Base-by-base conservation (phyloP, 163 green algal genomes). In the Scenedesmus sp. region DNA sequence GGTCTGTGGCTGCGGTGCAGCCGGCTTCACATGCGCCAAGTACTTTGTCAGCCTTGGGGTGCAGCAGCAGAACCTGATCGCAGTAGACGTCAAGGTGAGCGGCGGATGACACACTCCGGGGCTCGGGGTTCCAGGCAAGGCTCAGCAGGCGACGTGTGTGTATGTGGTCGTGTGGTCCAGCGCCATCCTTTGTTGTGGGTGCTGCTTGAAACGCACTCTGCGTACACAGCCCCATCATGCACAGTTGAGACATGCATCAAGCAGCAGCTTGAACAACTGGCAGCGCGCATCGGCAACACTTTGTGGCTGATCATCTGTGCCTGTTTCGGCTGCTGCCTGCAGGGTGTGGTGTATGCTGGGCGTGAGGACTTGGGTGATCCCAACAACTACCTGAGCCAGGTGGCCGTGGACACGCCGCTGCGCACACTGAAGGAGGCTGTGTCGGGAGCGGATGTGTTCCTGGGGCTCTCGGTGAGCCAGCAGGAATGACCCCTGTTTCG, bases 371-470 rank as follows among this genome's bases (percentile, higher is more conserved):
- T 94, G 40, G 90, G 40, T 20, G 65, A 76, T 33, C 59, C 79
- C 12, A 88, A 92, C 51, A 91, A 94, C 53, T 94, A 93, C 51
- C 84, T 94, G 26, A 43, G 10, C 18, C 80, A 94, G 33, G 65
- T 93, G 43, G 92, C 92, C 0, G 65, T 90, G 2, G n/a, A 79
- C 43, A 94, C 87, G 0, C 22, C 80, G n/a, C 89, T 92, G 83
- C 87, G 92, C 68, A 94, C 92, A 49, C 88, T 94, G 1, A 42
- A 72, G n/a, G 90, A 94, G 65, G 81, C 80, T n/a, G 83, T 94
- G 33, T 49, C 91, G 12, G 93, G 91, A 49, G 93, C 93, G 16
- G 93, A 95, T 42, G 93, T 93, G 56, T 95, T 95, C 61, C 51
- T 95, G 59, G 93, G 93, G 33, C 86, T 95, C 5, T 92, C 84